Base-by-base conservation (phyloP, 352 stramenopile species). In the Globisporangium emineosum region DNA sequence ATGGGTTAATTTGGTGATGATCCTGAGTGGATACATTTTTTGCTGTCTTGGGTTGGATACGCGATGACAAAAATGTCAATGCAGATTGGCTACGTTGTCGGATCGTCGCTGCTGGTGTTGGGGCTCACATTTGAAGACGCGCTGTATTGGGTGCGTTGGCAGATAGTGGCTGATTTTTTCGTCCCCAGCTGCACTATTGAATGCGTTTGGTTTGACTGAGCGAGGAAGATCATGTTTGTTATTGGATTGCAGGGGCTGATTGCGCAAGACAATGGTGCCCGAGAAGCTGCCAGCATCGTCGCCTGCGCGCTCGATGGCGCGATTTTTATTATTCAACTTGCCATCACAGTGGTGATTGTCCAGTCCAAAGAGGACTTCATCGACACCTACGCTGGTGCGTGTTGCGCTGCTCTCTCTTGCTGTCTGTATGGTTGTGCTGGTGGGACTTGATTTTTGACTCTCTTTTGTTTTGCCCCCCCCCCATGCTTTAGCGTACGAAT, bases 321-420 rank as follows among this genome's bases (percentile, higher is more conserved):
- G 19, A 87, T 94, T 65, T 89, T 89, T 49, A 62, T 70, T 8
- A 73, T 92, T 33, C 85, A 94, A 51, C 68, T 82, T 45, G 65
- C 63, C 0, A 75, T 91, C 33, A 92, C 85, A 3, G 81, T 70
- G 37, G 64, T 85, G 43, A 71, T 94, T 25, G 70, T 89, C 29
- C 81, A 89, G 65, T 86, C 78, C 10, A 91, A 90, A 67, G 83
- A 94, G 70, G 85, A 91, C 65, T 81, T 91, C 17, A 94, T 94
- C 43, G 85, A 94, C 56, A 94, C 85, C 0, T 94, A 92, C 51
- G 85, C 85, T 50, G 85, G 85, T 93, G 60, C 21, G 75, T 9
- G 45, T 10, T 23, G 45, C 23, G n/a, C 17, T 8, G 32, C 8
- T 55, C 12, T 17, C 12, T 65, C 21, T 17, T 7, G 21, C 2